These are phyloP conservation scores for Daldinia sp. DNA, from an alignment of 2,329 filamentous ascomycete species.

Conservation along the genomic window DNA sequence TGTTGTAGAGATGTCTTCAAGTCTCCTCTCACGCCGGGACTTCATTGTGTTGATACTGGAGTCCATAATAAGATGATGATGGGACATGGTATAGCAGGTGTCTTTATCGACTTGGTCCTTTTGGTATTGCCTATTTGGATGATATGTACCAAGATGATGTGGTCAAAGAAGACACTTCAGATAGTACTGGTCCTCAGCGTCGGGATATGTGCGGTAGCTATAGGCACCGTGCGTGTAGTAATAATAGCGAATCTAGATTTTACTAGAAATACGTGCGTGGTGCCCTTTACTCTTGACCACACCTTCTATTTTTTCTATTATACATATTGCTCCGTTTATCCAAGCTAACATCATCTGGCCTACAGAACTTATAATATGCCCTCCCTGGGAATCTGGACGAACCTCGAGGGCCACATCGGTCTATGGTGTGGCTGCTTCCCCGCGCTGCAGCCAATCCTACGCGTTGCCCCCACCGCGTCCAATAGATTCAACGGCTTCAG, in stretches of 20 bases:
- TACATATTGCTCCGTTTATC: not conserved
- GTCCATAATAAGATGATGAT: slow-evolving; percentile 47
- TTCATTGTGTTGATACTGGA: slow-evolving; percentile 40
- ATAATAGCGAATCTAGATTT: slow-evolving; percentile 47
- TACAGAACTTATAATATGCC: slow-evolving; percentile 50
- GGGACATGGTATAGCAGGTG: slow-evolving; percentile 45
- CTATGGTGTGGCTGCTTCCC: slow-evolving; percentile 55
- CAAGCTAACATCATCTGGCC: not conserved
- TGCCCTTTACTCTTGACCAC: too few species aligned
- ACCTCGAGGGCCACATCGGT: slow-evolving; percentile 53
- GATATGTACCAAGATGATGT: slow-evolving; percentile 49
- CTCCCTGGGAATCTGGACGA: slow-evolving; percentile 50
- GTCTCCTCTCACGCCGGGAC: slow-evolving; percentile 26
- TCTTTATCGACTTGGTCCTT: slow-evolving; percentile 49
- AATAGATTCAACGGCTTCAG: slow-evolving; percentile 41
- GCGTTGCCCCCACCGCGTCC: slow-evolving; percentile 42
- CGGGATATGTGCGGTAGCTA: slow-evolving; percentile 49
- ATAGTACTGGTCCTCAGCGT: slow-evolving; percentile 50
- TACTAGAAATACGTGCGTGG: slow-evolving; percentile 46
- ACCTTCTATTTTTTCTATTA: not conserved
- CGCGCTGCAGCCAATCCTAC: slow-evolving; percentile 50
- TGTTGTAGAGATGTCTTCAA: slow-evolving; percentile 35
- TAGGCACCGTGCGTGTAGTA: slow-evolving; percentile 51
- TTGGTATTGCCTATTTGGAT: slow-evolving; percentile 50
- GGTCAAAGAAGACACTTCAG: slow-evolving; percentile 45